These are phyloP conservation scores for Scutellospora calospora DNA, from an alignment of 371 early-diverging fungal species.

Conservation along the genomic window DNA sequence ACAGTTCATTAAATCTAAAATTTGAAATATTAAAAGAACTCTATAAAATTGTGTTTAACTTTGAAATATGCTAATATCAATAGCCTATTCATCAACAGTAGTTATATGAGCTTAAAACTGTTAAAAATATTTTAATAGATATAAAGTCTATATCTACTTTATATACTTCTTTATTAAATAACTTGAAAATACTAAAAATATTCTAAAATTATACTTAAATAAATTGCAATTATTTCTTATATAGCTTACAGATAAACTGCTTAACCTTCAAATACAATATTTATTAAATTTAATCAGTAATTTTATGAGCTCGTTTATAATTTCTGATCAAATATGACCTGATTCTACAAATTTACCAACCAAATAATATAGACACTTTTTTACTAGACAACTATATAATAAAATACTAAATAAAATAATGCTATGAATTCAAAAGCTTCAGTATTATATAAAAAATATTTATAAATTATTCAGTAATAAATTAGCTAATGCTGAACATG, in stretches of 20 bases:
- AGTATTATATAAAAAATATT: too few relatives aligned
- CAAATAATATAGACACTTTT: not conserved
- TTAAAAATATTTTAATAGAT: not conserved
- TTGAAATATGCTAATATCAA: not conserved
- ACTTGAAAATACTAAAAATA: not conserved
- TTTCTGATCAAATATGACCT: constrained; percentile 1
- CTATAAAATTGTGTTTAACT: not conserved
- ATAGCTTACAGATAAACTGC: not conserved
- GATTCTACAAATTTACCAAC: not conserved
- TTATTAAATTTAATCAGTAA: not conserved
- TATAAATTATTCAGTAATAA: too few relatives aligned
- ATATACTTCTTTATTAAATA: constrained; percentile 1
- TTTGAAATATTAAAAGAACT: constrained; percentile 1
- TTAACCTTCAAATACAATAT: constrained; percentile 3
- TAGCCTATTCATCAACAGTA: not conserved
- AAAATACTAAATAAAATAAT: constrained; percentile 5
- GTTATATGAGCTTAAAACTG: not conserved
- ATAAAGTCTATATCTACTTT: not conserved
- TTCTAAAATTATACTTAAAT: not conserved
- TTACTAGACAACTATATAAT: not conserved
- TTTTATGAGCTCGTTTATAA: not conserved
- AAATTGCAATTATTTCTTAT: constrained; percentile 5
- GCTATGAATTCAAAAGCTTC: constrained; percentile 2
- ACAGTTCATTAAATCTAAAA: constrained; percentile 24
- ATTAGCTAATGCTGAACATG: too few relatives aligned